A percentile compares a stretch with the other conserved stretches of the same genome.
Evolutionary conservation across 805 yeast genomes (phyloP).

Genomic region (Yarrowia sp.): DNA sequence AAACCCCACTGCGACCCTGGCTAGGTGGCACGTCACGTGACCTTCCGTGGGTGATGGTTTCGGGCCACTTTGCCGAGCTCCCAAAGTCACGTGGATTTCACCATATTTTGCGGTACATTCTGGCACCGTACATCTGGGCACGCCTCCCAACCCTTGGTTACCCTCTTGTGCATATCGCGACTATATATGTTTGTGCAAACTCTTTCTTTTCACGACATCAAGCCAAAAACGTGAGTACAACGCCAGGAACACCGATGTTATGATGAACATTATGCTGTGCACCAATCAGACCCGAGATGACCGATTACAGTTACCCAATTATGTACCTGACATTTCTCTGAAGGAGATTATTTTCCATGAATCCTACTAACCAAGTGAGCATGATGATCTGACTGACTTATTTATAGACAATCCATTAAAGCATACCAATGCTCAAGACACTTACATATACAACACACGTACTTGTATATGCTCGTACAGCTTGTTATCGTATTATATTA

Average conservation of each 20-base stretch:
- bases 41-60: too few species aligned
- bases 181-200: constrained; percentile 4
- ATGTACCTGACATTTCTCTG: constrained; percentile 29
- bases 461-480: too few species aligned
- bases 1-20: too few species aligned
- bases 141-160: constrained; percentile 12
- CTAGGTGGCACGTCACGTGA: not conserved
- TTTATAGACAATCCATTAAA: too few species aligned
- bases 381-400: not conserved
- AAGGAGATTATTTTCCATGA: not conserved
- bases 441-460: too few species aligned
- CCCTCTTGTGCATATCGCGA: not conserved
- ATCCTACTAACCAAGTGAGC: constrained; percentile 1
- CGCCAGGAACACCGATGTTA: not conserved
- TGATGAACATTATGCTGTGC: constrained; percentile 39
- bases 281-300: constrained; percentile 39
- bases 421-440: too few species aligned
- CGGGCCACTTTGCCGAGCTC: too few species aligned
- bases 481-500: too few species aligned
- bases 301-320: constrained; percentile 37
- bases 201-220: not conserved
- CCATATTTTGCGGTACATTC: not conserved
- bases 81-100: too few species aligned
- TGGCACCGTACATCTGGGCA: not conserved
- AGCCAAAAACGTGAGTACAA: constrained; percentile 34